phyloP scores from a whole-genome alignment of 441 rosid genomes.

The Adansonia grandidieri region DNA sequence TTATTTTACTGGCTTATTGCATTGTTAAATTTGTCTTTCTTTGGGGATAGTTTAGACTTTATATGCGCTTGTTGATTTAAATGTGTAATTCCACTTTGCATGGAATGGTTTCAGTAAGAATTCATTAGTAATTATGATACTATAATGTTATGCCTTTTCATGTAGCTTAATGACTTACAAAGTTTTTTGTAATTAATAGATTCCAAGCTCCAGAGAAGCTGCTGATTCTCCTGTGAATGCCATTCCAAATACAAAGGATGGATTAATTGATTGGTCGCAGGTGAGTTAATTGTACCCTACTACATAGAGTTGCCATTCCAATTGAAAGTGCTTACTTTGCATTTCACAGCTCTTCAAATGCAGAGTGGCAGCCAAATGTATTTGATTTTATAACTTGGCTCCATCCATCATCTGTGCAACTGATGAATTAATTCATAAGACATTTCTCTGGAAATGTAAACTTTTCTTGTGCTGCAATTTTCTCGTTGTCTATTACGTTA shows the following conservation, averaged over 20 bases:
- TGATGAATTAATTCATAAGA: slow-evolving; percentile 9
- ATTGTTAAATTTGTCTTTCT: background rate
- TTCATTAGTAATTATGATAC: background rate
- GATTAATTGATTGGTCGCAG: slow-evolving; percentile 89
- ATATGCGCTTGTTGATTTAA: background rate
- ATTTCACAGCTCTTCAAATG: slow-evolving; percentile 14
- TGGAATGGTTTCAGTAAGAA: slow-evolving; percentile 12
- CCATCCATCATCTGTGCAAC: background rate
- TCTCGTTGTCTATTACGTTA: background rate
- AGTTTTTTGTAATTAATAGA: slow-evolving; percentile 42
- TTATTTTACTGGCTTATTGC: slow-evolving; percentile 8
- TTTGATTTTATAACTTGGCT: background rate
- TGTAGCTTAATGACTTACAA: background rate
- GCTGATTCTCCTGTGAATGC: slow-evolving; percentile 40
- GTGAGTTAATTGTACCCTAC: slow-evolving; percentile 45
- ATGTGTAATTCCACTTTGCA: background rate
- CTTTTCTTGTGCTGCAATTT: slow-evolving; percentile 16
- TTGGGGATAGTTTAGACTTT: background rate
- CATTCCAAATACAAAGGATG: slow-evolving; percentile 80
- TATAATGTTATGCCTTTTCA: background rate
- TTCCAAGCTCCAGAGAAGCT: slow-evolving; percentile 76
- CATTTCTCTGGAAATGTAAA: slow-evolving; percentile 2
- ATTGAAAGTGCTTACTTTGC: background rate
- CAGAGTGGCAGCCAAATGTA: background rate
- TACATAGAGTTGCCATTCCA: background rate